phyloP scores from a whole-genome alignment of 2,329 filamentous ascomycete genomes.

The Lasiodiplodia theobromae region DNA sequence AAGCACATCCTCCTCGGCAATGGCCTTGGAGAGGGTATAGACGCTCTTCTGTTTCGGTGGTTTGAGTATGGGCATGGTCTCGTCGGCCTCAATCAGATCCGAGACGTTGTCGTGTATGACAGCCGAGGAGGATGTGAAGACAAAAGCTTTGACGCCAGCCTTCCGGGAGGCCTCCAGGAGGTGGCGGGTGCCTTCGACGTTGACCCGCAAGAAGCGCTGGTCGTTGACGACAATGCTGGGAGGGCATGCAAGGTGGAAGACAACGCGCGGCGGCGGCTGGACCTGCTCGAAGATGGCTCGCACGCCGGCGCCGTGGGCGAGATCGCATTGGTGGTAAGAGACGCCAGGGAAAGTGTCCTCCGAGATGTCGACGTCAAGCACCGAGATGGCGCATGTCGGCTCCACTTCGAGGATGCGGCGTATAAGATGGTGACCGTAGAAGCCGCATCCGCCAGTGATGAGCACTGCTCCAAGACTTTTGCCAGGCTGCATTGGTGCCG shows the following conservation, averaged over 20 bases:
- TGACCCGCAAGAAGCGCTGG: conserved; percentile 29
- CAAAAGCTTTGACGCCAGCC: conserved; percentile 32
- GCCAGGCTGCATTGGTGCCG: conserved; percentile 15
- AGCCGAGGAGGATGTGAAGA: conserved; percentile 36
- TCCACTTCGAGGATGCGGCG: conserved; percentile 29
- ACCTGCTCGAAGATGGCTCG: conserved; percentile 29
- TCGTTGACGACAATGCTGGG: conserved; percentile 20
- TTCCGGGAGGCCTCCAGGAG: conserved; percentile 29
- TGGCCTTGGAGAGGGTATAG: conserved; percentile 38
- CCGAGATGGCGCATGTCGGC: conserved; percentile 30
- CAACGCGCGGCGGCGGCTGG: conserved; percentile 29
- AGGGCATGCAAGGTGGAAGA: conserved; percentile 34
- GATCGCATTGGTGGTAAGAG: conserved; percentile 32
- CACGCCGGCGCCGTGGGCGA: conserved; percentile 28
- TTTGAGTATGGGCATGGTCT: conserved; percentile 32
- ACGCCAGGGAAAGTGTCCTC: conserved; percentile 24
- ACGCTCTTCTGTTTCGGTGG: conserved; percentile 31
- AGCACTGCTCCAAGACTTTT: conserved; percentile 31
- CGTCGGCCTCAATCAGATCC: conserved; percentile 31
- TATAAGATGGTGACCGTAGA: conserved; percentile 32
- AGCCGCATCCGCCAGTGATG: conserved; percentile 33
- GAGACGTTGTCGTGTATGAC: conserved; percentile 35
- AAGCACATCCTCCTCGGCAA: conserved; percentile 35
- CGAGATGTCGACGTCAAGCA: conserved; percentile 32
- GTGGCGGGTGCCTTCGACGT: conserved; percentile 30